These are phyloP conservation scores for Beauveria varroae DNA, from an alignment of 2,329 filamentous ascomycete genomes.

Conservation along the genomic window DNA sequence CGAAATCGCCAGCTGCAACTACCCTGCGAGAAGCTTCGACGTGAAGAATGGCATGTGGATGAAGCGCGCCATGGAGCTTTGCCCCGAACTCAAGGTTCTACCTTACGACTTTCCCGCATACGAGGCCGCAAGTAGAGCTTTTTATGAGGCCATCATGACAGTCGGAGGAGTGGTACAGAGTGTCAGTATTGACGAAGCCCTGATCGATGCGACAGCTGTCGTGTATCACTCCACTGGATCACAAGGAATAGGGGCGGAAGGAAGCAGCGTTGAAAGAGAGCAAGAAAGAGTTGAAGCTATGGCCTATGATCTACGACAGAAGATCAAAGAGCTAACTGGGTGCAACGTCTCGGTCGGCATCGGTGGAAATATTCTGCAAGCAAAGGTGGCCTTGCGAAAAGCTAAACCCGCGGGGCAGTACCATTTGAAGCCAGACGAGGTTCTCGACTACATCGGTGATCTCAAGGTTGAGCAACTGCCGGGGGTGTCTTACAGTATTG, in stretches of 20 bases:
- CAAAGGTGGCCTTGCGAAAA: conserved; percentile 82
- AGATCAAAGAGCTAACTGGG: conserved; percentile 66
- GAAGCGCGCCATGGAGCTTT: conserved; percentile 77
- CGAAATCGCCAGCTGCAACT: conserved; percentile 97
- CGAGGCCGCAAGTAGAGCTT: conserved; percentile 79
- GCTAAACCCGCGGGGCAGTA: conserved; percentile 93
- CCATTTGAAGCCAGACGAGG: conserved; percentile 75
- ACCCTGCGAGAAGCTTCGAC: conserved; percentile 76
- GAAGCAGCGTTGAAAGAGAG: conserved; percentile 67
- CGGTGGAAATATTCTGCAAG: conserved; percentile 80
- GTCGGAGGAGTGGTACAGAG: conserved; percentile 84
- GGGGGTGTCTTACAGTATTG: conserved; percentile 86
- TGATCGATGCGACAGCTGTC: conserved; percentile 71
- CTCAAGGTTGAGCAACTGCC: conserved; percentile 76
- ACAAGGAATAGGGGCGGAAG: conserved; percentile 53
- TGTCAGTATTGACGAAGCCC: conserved; percentile 91
- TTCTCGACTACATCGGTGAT: conserved; percentile 67
- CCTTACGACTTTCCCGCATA: conserved; percentile 95
- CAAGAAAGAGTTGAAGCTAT: conserved; percentile 71
- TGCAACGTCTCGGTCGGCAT: conserved; percentile 92
- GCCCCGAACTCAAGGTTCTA: conserved; percentile 79
- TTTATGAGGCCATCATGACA: conserved; percentile 77
- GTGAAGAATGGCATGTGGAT: conserved; percentile 99
- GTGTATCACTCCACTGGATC: conserved; percentile 60
- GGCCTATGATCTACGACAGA: conserved; percentile 53